Evolutionary conservation across 495 filamentous ascomycete genomes (phyloP).

Genomic region (Tuber brumale): DNA sequence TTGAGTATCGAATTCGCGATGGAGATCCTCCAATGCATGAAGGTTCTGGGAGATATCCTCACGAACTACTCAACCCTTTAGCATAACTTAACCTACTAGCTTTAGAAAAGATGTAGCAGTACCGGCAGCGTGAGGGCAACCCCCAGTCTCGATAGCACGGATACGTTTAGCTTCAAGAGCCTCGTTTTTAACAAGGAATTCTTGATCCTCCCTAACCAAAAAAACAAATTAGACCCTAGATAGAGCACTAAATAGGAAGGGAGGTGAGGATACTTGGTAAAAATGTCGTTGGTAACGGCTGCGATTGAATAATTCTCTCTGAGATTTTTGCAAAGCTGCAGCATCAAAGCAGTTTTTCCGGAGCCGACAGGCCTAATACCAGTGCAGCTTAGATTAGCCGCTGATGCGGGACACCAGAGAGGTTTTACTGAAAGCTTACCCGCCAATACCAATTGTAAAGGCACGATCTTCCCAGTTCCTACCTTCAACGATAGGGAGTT

Average conservation of each 20-base stretch:
- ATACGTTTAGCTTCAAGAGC: slow-evolving; percentile 79
- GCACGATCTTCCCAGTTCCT: slow-evolving; percentile 84
- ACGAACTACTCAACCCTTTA: slow-evolving; percentile 53
- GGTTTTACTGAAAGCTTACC: slow-evolving; percentile 53
- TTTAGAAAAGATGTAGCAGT: neutral
- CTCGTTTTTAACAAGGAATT: slow-evolving; percentile 81
- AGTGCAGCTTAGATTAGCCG: neutral
- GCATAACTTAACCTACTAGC: neutral
- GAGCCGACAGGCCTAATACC: slow-evolving; percentile 78
- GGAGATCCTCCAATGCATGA: slow-evolving; percentile 79
- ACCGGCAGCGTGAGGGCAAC: slow-evolving; percentile 85
- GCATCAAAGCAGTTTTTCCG: slow-evolving; percentile 95
- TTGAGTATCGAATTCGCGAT: slow-evolving; percentile 63
- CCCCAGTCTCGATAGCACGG: slow-evolving; percentile 93
- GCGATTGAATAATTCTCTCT: slow-evolving; percentile 75
- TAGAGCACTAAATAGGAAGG: neutral
- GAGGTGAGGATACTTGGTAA: slow-evolving; percentile 57
- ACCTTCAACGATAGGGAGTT: slow-evolving; percentile 85
- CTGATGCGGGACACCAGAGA: neutral
- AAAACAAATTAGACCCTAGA: slow-evolving; percentile 9
- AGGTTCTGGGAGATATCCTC: slow-evolving; percentile 95
- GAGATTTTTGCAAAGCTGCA: slow-evolving; percentile 73
- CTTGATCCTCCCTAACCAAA: slow-evolving; percentile 72
- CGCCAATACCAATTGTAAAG: slow-evolving; percentile 93
- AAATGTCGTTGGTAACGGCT: slow-evolving; percentile 98